These are phyloP conservation scores for Candida silvicultrix DNA, from an alignment of 805 yeast genomes.

Conservation along the genomic window DNA sequence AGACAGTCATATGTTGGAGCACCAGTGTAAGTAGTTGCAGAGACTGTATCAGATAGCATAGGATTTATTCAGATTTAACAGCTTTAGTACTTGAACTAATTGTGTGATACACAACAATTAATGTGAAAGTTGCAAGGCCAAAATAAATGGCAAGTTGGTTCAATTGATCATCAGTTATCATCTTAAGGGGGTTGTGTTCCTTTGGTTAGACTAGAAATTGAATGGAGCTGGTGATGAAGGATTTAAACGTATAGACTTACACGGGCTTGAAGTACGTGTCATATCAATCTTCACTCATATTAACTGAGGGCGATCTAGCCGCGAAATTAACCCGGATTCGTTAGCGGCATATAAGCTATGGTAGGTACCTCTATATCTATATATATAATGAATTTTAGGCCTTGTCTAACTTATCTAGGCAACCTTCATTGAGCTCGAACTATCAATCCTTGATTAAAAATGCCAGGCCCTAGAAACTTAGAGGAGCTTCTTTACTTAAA, in stretches of 20 bases:
- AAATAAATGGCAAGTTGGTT: conserved; percentile 61
- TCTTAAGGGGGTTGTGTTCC: conserved; percentile 25
- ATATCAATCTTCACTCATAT: neutral
- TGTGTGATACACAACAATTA: conserved; percentile 65
- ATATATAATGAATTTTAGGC: no score
- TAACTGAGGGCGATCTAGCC: no score
- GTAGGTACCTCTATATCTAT: no score
- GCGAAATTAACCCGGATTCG: neutral
- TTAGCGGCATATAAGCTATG: no score
- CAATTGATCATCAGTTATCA: conserved; percentile 78
- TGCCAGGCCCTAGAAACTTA: conserved; percentile 26
- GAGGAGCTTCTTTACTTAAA: conserved; percentile 39
- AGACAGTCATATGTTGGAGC: no score
- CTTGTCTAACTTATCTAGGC: no score
- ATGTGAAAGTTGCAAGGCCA: conserved; percentile 61
- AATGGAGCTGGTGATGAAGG: neutral
- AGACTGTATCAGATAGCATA: no score
- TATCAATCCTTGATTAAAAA: no score
- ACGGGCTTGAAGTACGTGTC: neutral
- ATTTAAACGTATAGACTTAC: neutral
- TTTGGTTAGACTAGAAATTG: neutral
- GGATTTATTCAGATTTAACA: conserved; percentile 16
- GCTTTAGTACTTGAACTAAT: conserved; percentile 36
- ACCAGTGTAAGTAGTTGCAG: no score
- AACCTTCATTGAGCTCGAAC: no score